Evolutionary conservation across 345 rosid genomes (phyloP).

Genomic region (Salix brachista): DNA sequence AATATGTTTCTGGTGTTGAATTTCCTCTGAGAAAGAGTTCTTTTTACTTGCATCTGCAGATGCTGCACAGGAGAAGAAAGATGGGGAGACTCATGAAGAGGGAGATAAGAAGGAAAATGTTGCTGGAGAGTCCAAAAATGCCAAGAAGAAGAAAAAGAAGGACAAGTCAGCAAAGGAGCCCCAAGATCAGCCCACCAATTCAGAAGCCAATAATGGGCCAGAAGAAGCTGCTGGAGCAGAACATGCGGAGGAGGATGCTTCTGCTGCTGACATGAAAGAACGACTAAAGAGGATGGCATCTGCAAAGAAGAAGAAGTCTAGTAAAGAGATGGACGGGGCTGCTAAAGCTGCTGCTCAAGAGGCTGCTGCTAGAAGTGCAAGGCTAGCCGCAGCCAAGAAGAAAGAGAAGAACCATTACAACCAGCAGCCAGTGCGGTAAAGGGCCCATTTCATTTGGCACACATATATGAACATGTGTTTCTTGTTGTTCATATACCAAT

Average conservation of each 20-base stretch:
- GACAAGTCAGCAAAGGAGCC: conserved; percentile 36
- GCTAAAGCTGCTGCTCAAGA: conserved; percentile 64
- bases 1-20: not conserved
- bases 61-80: conserved; percentile 41
- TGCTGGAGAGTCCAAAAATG: conserved; percentile 45
- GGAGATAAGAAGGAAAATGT: conserved; percentile 49
- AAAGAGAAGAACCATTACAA: conserved; percentile 75
- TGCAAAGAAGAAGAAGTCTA: conserved; percentile 56
- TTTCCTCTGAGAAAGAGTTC: not conserved
- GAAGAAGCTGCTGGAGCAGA: conserved; percentile 33
- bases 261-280: conserved; percentile 52
- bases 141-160: conserved; percentile 53
- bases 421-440: conserved; percentile 62
- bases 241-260: conserved; percentile 35
- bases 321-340: conserved; percentile 60
- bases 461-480: conserved; percentile 27
- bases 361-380: conserved; percentile 71
- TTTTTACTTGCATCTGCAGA: conserved; percentile 22
- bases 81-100: conserved; percentile 31
- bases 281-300: conserved; percentile 52
- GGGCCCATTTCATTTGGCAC: not conserved
- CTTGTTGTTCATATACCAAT: conserved; percentile 31
- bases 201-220: conserved; percentile 23
- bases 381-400: conserved; percentile 73
- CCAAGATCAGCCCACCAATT: conserved; percentile 32